These are phyloP conservation scores for Aspergillus versicolor DNA, from an alignment of 2,329 filamentous ascomycete genomes.

Conservation along the genomic window DNA sequence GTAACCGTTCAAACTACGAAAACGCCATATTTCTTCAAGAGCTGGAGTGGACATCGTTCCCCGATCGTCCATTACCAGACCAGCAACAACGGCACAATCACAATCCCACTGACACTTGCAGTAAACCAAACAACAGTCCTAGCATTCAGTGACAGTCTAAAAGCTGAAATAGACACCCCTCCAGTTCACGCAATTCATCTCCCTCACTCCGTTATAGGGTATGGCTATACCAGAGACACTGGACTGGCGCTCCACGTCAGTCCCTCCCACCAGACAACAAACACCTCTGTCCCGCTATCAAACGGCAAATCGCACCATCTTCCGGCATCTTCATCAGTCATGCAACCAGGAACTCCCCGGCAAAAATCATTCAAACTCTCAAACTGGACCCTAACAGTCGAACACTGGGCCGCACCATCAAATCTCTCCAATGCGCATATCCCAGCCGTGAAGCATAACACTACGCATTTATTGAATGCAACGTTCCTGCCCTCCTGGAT, in stretches of 20 bases:
- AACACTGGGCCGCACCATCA: conserved; percentile 41
- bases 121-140: conserved; percentile 43
- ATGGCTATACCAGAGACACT: neutral
- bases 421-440: conserved; percentile 28
- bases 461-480: conserved; percentile 13
- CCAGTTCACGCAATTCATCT: neutral
- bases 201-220: neutral
- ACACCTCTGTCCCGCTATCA: neutral
- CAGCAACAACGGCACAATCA: conserved; percentile 22
- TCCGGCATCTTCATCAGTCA: neutral
- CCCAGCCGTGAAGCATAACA: neutral
- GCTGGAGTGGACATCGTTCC: conserved; percentile 41
- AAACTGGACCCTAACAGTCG: conserved; percentile 38
- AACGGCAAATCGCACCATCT: neutral
- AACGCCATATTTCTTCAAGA: conserved; percentile 39
- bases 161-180: neutral
- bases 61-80: conserved; percentile 34
- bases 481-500: neutral
- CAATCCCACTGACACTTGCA: conserved; percentile 36
- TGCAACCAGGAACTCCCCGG: neutral
- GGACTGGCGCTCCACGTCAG: neutral
- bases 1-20: conserved; percentile 21
- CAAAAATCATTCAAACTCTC: conserved; percentile 16
- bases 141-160: conserved; percentile 25
- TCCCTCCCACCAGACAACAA: neutral